Percentiles rank a stretch among this genome's conserved stretches.
Evolutionary conservation across 2,329 filamentous ascomycete species (phyloP).

Genomic region (Fusarium abutilonis): DNA sequence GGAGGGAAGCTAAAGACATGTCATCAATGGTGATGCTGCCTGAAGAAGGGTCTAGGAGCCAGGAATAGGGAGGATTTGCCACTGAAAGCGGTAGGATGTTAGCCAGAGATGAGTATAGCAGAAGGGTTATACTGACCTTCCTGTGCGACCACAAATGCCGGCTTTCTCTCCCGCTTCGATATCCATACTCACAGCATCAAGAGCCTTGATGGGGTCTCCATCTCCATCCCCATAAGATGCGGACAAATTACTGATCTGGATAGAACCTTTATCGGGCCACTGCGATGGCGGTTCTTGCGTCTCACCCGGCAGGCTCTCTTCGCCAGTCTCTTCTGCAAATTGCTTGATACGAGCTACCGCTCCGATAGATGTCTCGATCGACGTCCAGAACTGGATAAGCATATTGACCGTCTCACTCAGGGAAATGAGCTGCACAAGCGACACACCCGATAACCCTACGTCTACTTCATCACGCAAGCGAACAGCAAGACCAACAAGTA

Average conservation of each 20-base stretch:
- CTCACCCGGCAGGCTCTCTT: slow-evolving; percentile 43
- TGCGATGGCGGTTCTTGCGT: slow-evolving; percentile 26
- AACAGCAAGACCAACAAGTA: slow-evolving; percentile 60
- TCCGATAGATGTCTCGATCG: slow-evolving; percentile 52
- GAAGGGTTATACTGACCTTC: slow-evolving; percentile 40
- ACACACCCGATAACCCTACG: slow-evolving; percentile 49
- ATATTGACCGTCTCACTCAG: slow-evolving; percentile 50
- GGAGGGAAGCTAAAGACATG: slow-evolving; percentile 53
- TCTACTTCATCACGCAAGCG: slow-evolving; percentile 42
- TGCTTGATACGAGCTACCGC: slow-evolving; percentile 51
- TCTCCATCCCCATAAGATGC: slow-evolving; percentile 43
- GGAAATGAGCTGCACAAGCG: slow-evolving; percentile 47
- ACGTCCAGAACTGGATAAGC: slow-evolving; percentile 52
- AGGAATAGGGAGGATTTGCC: slow-evolving; percentile 63
- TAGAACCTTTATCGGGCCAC: slow-evolving; percentile 48
- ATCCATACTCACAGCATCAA: slow-evolving; percentile 38
- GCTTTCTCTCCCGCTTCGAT: slow-evolving; percentile 57
- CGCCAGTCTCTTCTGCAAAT: slow-evolving; percentile 45
- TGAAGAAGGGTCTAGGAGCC: slow-evolving; percentile 55
- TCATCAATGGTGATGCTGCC: slow-evolving; percentile 57
- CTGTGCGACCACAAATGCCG: slow-evolving; percentile 62
- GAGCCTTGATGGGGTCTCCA: slow-evolving; percentile 21
- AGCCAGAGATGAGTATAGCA: background rate
- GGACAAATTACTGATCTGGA: slow-evolving; percentile 43
- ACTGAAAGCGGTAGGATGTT: slow-evolving; percentile 43